Conservation (phyloP, 1,284 basidiomycete species). For the Inonotus obliquus region DNA sequence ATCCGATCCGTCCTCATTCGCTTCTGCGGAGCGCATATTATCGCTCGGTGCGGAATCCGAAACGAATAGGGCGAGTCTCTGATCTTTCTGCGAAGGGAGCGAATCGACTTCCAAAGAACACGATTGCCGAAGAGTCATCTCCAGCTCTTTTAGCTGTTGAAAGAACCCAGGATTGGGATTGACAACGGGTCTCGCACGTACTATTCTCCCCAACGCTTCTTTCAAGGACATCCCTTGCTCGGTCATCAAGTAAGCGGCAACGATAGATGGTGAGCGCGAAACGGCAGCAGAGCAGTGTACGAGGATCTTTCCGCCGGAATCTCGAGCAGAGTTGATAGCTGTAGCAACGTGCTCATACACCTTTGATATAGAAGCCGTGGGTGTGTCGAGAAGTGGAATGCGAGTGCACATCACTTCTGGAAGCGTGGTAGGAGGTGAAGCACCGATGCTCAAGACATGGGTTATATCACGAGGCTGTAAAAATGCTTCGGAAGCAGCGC, state of each 20-base stretch:
- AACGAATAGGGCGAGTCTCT: background rate
- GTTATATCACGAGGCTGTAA: background rate
- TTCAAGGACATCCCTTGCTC: conserved; percentile 29
- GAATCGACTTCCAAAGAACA: background rate
- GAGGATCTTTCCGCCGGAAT: conserved; percentile 33
- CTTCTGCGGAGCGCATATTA: no score
- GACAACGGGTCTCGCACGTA: conserved; percentile 29
- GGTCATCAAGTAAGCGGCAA: conserved; percentile 49
- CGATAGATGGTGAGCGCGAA: conserved; percentile 44
- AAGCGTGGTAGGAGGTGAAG: background rate
- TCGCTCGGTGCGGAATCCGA: background rate
- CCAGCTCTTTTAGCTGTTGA: conserved; percentile 35
- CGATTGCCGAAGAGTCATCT: conserved; percentile 25
- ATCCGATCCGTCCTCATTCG: no score
- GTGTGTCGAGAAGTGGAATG: background rate
- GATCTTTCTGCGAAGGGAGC: background rate
- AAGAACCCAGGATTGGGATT: conserved; percentile 38
- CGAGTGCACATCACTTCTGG: background rate
- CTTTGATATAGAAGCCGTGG: background rate
- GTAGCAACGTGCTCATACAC: background rate
- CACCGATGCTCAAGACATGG: background rate
- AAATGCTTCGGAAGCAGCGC: background rate
- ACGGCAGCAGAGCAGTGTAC: conserved; percentile 51
- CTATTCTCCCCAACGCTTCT: conserved; percentile 30
- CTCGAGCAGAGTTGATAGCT: background rate